Conservation (phyloP, 495 filamentous ascomycete genomes). For the Podospora pseudopauciseta region DNA sequence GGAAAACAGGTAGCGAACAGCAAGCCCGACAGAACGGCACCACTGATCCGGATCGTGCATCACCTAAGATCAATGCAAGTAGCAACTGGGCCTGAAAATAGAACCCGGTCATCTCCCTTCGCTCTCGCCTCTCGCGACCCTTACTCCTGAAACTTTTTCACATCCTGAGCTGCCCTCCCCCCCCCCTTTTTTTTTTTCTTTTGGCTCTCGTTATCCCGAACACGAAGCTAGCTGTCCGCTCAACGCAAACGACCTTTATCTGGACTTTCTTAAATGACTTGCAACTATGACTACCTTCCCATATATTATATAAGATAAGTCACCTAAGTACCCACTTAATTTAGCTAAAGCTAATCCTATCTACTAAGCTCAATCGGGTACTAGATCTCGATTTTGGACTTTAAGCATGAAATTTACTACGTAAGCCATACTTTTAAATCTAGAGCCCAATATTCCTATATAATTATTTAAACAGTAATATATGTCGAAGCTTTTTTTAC, state of each 20-base stretch:
- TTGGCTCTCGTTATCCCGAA: background rate
- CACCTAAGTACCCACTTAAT: too few relatives aligned
- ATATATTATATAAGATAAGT: too few relatives aligned
- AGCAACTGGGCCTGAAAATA: background rate
- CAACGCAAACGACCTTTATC: background rate
- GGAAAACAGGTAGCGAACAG: background rate
- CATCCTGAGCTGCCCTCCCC: background rate
- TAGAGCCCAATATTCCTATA: too few relatives aligned
- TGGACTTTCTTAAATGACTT: too few relatives aligned
- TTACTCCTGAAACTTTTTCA: background rate
- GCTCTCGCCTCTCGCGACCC: background rate
- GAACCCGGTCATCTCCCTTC: background rate
- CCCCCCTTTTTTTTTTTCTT: background rate
- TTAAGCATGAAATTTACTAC: too few relatives aligned
- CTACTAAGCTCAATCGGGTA: too few relatives aligned
- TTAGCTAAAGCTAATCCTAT: too few relatives aligned
- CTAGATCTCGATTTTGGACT: too few relatives aligned
- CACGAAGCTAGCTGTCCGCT: background rate
- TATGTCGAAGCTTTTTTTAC: too few relatives aligned
- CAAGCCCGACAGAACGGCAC: background rate
- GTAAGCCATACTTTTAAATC: too few relatives aligned
- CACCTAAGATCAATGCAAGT: background rate
- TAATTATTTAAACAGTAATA: too few relatives aligned
- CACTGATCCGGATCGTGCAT: background rate
- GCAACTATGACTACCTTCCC: too few relatives aligned